These are phyloP conservation scores for Symbiodinium pilosum DNA, from an alignment of 73 alveolate genomes.

Conservation along the genomic window DNA sequence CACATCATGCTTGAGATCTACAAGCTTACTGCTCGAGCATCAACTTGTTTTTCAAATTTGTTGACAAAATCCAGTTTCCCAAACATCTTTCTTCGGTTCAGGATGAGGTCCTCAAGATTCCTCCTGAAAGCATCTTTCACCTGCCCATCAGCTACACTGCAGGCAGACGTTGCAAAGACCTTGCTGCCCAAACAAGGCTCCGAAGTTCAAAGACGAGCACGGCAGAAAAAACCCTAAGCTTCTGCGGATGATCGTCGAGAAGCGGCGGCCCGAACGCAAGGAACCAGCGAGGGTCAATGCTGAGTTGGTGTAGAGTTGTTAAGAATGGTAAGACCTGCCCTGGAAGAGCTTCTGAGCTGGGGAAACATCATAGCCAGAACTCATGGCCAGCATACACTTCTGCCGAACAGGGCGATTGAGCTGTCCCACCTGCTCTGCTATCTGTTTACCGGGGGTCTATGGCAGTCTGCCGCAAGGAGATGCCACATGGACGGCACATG, in stretches of 20 bases:
- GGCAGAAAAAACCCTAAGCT: not conserved
- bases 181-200: not conserved
- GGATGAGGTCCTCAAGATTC: not conserved
- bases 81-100: not conserved
- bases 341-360: not conserved
- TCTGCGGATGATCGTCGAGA: conserved; percentile 4
- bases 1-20: not conserved
- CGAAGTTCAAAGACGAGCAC: not conserved
- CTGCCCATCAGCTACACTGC: not conserved
- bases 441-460: not conserved
- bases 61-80: not conserved
- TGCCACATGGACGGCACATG: not conserved
- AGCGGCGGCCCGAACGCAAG: not conserved
- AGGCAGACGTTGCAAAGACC: too few relatives aligned
- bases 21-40: not conserved
- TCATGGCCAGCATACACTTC: not conserved
- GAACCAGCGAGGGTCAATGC: conserved; percentile 1
- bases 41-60: not conserved
- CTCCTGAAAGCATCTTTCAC: not conserved
- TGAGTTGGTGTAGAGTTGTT: too few relatives aligned
- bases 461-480: not conserved
- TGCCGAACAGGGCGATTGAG: not conserved
- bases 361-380: not conserved
- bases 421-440: not conserved
- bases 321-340: not conserved